Evolutionary conservation across 192 early-diverging fungal species (phyloP), one percentile per base, ranked within the genome.

Genomic region (Coemansia sp.): DNA sequence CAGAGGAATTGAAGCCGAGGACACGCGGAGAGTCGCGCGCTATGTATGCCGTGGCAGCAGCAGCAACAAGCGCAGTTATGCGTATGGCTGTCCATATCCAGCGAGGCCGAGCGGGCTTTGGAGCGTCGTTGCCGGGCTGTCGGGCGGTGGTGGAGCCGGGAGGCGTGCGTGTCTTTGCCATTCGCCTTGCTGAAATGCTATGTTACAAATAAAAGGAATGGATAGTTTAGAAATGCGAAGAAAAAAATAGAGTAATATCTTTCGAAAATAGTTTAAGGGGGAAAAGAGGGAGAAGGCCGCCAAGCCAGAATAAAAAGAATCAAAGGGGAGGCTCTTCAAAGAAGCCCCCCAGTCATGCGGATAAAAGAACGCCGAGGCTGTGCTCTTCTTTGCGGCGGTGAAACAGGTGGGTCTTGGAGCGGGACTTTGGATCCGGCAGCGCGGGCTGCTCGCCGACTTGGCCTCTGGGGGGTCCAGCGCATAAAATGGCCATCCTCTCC

Each of bases 1-100:
- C 21, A 14, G 35, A 31, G 9, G 74, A 58, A 45, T 37, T 60
- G 36, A 81, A 63, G 13, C 78, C 65, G 23, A 81, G 69, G 34
- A 65, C 78, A n/a, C 45, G 52, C 23, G 78, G 69, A 36, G 78
- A 64, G 62, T 81, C 78, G 42, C 69, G 73, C 7, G 69, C 78
- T 35, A 81, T 66, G 66, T 81, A 81, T 45, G 73, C 73, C 28
- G 78, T 71, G 20, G 65, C 58, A 0, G 69, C 69, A 9, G 78
- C 78, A 26, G 73, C 78, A 1, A 59, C 66, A 14, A 81, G 59
- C 13, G 66, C 78, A 3, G 56, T 66, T 35, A 81, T 63, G 34
- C 73, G 73, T 6, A 72, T 34, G 62, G 45, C 62, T 0, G 59
- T 66, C 73, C 73, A 74, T 25, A 75, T 60, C 78, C 78, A 81